These are phyloP conservation scores for Mariannaea sp. DNA, from an alignment of 2,329 filamentous ascomycete genomes.

Conservation along the genomic window DNA sequence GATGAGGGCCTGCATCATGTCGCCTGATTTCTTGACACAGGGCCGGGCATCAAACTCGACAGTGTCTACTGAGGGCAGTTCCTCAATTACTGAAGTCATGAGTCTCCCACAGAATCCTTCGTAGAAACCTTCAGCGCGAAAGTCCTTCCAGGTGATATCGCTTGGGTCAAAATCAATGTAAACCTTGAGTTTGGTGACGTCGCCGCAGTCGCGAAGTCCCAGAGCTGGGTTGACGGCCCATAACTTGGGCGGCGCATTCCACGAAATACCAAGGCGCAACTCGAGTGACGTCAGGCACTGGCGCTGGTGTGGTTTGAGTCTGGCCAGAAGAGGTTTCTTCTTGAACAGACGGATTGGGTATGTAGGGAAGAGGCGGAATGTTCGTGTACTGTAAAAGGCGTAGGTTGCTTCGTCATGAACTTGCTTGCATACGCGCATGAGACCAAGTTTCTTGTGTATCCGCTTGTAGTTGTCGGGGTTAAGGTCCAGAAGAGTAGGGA, in stretches of 20 bases:
- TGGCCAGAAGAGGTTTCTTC: slow-evolving; percentile 72
- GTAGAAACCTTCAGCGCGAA: slow-evolving; percentile 70
- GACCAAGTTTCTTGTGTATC: slow-evolving; percentile 61
- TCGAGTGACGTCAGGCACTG: slow-evolving; percentile 66
- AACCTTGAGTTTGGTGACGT: slow-evolving; percentile 64
- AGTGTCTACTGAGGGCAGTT: slow-evolving; percentile 58
- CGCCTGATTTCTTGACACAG: slow-evolving; percentile 67
- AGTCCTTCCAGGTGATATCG: slow-evolving; percentile 69
- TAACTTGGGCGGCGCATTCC: slow-evolving; percentile 69
- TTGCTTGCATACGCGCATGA: slow-evolving; percentile 65
- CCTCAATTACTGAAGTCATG: slow-evolving; percentile 59
- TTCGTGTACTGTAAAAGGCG: slow-evolving; percentile 66
- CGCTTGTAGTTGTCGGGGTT: slow-evolving; percentile 68
- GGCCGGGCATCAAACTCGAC: slow-evolving; percentile 74
- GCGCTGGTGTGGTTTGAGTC: slow-evolving; percentile 65
- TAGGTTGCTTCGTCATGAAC: slow-evolving; percentile 68
- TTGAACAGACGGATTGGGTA: slow-evolving; percentile 70
- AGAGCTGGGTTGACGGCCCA: slow-evolving; percentile 71
- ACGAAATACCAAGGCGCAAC: slow-evolving; percentile 74
- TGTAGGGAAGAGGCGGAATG: slow-evolving; percentile 70
- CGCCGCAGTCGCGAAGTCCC: slow-evolving; percentile 65
- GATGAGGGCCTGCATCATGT: slow-evolving; percentile 66
- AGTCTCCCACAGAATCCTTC: slow-evolving; percentile 67
- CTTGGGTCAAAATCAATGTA: slow-evolving; percentile 77
- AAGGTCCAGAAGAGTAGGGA: slow-evolving; percentile 65